phyloP scores from a whole-genome alignment of 805 yeast genomes.

The Candida krabiensis region DNA sequence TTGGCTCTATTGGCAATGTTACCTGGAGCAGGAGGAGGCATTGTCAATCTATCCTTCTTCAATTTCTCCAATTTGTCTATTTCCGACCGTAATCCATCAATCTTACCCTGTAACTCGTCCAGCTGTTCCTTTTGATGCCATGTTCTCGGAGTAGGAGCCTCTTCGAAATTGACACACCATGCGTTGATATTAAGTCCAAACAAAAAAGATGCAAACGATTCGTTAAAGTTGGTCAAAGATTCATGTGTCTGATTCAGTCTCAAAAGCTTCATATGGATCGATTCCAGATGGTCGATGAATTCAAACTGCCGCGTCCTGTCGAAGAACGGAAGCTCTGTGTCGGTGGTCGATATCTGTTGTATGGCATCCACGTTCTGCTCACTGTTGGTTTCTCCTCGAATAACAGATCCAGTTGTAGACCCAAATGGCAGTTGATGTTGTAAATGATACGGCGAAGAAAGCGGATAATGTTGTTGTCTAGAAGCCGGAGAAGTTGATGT shows the following conservation, averaged over 20 bases:
- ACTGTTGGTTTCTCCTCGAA: constrained; percentile 6
- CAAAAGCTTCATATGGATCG: constrained; percentile 56
- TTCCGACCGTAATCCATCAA: constrained; percentile 15
- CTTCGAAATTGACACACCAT: constrained; percentile 76
- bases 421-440: constrained; percentile 14
- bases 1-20: neutral
- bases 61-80: constrained; percentile 13
- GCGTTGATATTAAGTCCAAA: constrained; percentile 84
- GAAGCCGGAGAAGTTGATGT: constrained; percentile 18
- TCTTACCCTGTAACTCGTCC: constrained; percentile 18
- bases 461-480: constrained; percentile 19
- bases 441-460: constrained; percentile 21
- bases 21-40: constrained; percentile 26
- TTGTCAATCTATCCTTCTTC: constrained; percentile 12
- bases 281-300: constrained; percentile 19
- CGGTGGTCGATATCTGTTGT: constrained; percentile 1
- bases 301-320: constrained; percentile 16
- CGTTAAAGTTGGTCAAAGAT: constrained; percentile 66
- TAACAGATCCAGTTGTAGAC: constrained; percentile 16
- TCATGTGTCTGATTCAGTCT: constrained; percentile 60
- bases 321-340: constrained; percentile 25
- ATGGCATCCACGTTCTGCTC: constrained; percentile 3
- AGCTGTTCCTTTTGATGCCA: constrained; percentile 22
- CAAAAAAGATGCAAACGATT: constrained; percentile 66
- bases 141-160: constrained; percentile 25